A percentile compares a stretch with the other conserved stretches of the same genome.
These are phyloP conservation scores for Kwoniella mangroviensis DNA, from an alignment of 768 basidiomycete species.

Conservation along the genomic window DNA sequence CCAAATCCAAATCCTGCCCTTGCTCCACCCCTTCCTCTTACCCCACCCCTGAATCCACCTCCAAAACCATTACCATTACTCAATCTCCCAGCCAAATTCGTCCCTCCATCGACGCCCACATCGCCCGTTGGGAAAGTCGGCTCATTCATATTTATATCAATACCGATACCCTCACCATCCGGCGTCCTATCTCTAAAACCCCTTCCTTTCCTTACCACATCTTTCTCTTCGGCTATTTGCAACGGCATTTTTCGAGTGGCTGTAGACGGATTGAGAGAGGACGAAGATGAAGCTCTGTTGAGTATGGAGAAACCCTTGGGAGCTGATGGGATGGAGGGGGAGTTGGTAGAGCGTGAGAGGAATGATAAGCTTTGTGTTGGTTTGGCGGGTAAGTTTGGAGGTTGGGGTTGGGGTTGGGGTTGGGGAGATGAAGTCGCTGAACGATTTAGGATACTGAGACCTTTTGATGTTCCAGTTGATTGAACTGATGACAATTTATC, in stretches of 20 bases:
- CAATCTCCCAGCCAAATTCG: constrained; percentile 1
- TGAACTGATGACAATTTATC: background rate
- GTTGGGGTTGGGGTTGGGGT: background rate
- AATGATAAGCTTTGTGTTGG: constrained; percentile 2
- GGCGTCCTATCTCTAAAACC: constrained; percentile 32
- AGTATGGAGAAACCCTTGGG: constrained; percentile 8
- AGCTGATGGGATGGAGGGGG: background rate
- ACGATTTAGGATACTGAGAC: constrained; percentile 16
- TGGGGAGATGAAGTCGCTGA: background rate
- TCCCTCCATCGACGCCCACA: background rate
- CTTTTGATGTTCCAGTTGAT: background rate
- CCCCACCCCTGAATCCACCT: constrained; percentile 6
- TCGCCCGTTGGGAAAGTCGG: no score
- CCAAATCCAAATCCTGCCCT: no score
- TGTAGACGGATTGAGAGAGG: background rate
- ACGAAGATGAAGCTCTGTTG: constrained; percentile 6
- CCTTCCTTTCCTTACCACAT: constrained; percentile 37
- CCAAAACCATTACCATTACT: background rate
- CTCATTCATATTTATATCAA: background rate
- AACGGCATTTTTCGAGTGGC: no score
- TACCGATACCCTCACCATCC: background rate
- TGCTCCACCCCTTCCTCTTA: background rate
- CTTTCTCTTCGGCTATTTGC: constrained; percentile 20
- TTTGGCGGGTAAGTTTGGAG: background rate
- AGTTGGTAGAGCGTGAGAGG: constrained; percentile 6